Evolutionary conservation across 306 rosid species (phyloP), one percentile per base, ranked within the genome.

Genomic region (Trifolium fragiferum): DNA sequence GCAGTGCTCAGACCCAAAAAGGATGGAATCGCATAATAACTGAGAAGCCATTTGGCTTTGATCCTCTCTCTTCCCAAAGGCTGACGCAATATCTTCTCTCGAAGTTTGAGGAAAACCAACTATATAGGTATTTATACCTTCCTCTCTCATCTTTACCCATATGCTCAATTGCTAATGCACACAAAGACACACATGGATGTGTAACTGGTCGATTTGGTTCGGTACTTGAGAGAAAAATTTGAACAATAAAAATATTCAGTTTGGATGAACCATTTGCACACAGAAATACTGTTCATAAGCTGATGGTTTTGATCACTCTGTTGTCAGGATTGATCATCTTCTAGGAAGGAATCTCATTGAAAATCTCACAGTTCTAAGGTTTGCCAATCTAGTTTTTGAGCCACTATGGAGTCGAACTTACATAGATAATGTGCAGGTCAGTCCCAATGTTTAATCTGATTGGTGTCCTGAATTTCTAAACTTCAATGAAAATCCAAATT

Each of bases 21-120:
- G 98, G 98, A 76, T 93, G 97, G 97, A 93, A 89, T 86, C 98
- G 97, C 54, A 83, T 93, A 71, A 93, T 93, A 66, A 76, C 88
- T 61, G 98, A 93, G 86, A 93, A 93, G 65, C 98, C 98, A 70
- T 93, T 93, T 78, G 97, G 97, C 78, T 85, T 90, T 78, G 88
- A 93, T 70, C 84, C 81, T 32, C 72, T 80, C 69, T 89, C 98
- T 75, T 93, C 97, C 70, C 83, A 82, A 70, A 84, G 86, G 81
- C 67, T 93, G 81, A 86, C 97, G 7, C 86, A 84, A 72, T 88
- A 96, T 85, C 96, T 93, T 76, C 93, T 88, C 65, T 86, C 96
- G 7, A 87, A 90, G 82, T 93, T 85, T 75, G 79, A 86, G 85
- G 98, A 93, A 87, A 89, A 81, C 40, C 98, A 93, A 86, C 77